Percentiles rank a stretch among this genome's conserved stretches.
Evolutionary conservation across 2,329 filamentous ascomycete species (phyloP).

Genomic region (Drechslera avenae): DNA sequence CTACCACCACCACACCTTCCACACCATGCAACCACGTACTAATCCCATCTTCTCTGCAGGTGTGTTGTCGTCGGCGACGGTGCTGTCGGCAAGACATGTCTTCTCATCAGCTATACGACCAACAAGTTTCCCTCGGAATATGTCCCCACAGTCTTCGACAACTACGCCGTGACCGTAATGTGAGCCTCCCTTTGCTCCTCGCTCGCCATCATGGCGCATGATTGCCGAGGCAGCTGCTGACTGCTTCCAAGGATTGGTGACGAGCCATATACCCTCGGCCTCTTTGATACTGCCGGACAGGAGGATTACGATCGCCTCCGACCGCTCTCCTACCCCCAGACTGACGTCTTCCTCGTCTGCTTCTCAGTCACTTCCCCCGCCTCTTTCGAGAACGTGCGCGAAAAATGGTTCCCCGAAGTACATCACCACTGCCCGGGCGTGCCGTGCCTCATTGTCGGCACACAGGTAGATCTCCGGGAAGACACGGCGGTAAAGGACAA

Average conservation of each 20-base stretch:
- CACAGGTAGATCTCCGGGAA: slow-evolving; percentile 93
- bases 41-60: slow-evolving; percentile 56
- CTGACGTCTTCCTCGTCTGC: slow-evolving; percentile 98
- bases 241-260: slow-evolving; percentile 82
- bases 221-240: slow-evolving; percentile 29
- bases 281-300: slow-evolving; percentile 98
- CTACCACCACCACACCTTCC: background rate
- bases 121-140: slow-evolving; percentile 99
- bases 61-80: slow-evolving; percentile 99
- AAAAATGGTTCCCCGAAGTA: slow-evolving; percentile 99
- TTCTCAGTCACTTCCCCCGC: slow-evolving; percentile 97
- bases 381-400: slow-evolving; percentile 97
- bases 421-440: slow-evolving; percentile 98
- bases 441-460: slow-evolving; percentile 96
- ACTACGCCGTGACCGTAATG: slow-evolving; percentile 99
- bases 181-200: slow-evolving; percentile 58
- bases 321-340: slow-evolving; percentile 96
- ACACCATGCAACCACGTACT: slow-evolving; percentile 4
- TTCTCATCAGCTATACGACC: slow-evolving; percentile 98
- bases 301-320: slow-evolving; percentile 99
- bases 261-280: slow-evolving; percentile 94
- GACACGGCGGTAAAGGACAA: slow-evolving; percentile 88
- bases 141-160: slow-evolving; percentile 98
- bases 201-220: background rate
- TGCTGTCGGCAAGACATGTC: slow-evolving; percentile 98